These are phyloP conservation scores for Globisporangium nagaii DNA, from an alignment of 352 stramenopile genomes.

Conservation along the genomic window DNA sequence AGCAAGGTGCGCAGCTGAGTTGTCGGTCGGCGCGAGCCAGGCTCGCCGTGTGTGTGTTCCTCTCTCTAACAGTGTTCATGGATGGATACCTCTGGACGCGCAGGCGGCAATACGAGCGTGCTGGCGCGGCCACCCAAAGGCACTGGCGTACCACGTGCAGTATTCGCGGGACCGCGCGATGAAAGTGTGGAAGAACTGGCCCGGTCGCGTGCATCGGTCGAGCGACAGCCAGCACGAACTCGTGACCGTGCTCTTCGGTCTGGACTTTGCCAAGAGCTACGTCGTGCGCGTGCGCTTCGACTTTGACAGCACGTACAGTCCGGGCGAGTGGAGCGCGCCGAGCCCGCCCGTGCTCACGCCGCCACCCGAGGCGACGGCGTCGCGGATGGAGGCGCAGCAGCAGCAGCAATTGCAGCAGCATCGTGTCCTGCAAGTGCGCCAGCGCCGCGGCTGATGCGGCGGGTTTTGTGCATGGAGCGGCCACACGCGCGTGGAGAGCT, in stretches of 20 bases:
- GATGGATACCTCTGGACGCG: neutral
- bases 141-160: conserved; percentile 56
- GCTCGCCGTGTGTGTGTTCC: no score
- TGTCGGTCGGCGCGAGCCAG: no score
- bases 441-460: neutral
- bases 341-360: conserved; percentile 45
- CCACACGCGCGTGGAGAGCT: no score
- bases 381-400: conserved; percentile 1
- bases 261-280: conserved; percentile 73
- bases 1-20: conserved; percentile 36
- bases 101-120: conserved; percentile 59
- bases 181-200: conserved; percentile 80
- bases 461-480: neutral
- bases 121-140: conserved; percentile 50
- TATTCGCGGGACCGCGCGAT: conserved; percentile 69
- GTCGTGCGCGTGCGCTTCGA: conserved; percentile 69
- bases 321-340: conserved; percentile 54
- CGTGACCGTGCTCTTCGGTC: conserved; percentile 54
- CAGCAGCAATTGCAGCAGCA: neutral
- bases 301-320: conserved; percentile 35
- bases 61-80: no score
- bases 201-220: conserved; percentile 34
- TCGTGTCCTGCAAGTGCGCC: neutral
- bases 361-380: conserved; percentile 14
- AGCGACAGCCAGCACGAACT: conserved; percentile 51